phyloP scores from a whole-genome alignment of 805 yeast species.

The Lipomyces starkeyi region DNA sequence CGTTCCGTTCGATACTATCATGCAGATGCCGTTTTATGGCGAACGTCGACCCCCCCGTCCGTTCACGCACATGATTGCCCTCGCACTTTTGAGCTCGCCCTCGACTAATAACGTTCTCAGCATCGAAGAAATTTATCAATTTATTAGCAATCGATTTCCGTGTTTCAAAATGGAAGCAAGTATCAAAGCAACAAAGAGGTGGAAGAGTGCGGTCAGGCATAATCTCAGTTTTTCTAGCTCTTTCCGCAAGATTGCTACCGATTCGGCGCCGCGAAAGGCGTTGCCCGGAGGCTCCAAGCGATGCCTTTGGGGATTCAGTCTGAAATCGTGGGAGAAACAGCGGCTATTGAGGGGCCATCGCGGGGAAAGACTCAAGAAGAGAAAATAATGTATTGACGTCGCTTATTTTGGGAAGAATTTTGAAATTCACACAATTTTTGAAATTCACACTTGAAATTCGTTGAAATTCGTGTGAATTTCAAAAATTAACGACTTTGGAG shows the following conservation, averaged over 20 bases:
- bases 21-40: constrained; percentile 15
- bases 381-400: not conserved
- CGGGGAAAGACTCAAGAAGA: not conserved
- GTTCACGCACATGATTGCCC: constrained; percentile 22
- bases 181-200: not conserved
- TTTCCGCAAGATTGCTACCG: constrained; percentile 13
- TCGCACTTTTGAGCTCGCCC: constrained; percentile 17
- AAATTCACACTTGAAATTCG: no score
- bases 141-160: constrained; percentile 3
- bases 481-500: not conserved
- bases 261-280: constrained; percentile 1
- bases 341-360: constrained; percentile 19
- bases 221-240: constrained; percentile 18
- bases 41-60: constrained; percentile 17
- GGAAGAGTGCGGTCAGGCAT: constrained; percentile 26
- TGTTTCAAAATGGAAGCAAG: constrained; percentile 14
- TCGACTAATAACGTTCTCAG: constrained; percentile 2
- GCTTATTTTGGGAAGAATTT: not conserved
- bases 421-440: not conserved
- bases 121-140: constrained; percentile 19
- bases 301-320: constrained; percentile 16
- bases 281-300: constrained; percentile 11
- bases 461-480: not conserved
- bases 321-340: constrained; percentile 10
- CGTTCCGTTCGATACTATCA: constrained; percentile 13